phyloP scores from a whole-genome alignment of 129 eudicot genomes.

The Dittrichia graveolens region DNA sequence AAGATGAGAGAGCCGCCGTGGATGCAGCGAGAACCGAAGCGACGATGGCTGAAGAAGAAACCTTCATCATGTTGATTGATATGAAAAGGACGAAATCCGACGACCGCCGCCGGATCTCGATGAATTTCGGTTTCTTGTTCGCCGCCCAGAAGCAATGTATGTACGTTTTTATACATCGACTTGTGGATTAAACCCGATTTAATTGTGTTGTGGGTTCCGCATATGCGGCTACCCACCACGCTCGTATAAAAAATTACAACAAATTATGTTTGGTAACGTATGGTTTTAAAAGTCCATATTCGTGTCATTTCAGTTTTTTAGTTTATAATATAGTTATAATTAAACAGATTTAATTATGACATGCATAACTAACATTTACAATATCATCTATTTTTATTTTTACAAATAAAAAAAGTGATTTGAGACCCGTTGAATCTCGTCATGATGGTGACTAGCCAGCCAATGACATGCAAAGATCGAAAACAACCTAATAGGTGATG shows the following conservation, averaged over 20 bases:
- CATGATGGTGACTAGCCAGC: too few relatives aligned
- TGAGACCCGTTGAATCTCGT: too few relatives aligned
- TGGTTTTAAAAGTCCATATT: not conserved
- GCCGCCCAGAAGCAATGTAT: not conserved
- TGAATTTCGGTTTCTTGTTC: conserved; percentile 15
- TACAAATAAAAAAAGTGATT: too few relatives aligned
- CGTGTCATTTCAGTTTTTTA: too few relatives aligned
- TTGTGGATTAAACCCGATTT: conserved; percentile 17
- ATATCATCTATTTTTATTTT: too few relatives aligned
- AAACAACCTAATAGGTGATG: too few relatives aligned
- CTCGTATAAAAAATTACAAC: not conserved
- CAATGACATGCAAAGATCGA: too few relatives aligned
- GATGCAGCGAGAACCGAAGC: conserved; percentile 56
- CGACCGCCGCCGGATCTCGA: conserved; percentile 60
- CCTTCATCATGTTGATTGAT: conserved; percentile 42
- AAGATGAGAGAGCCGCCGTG: conserved; percentile 43
- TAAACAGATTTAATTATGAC: too few relatives aligned
- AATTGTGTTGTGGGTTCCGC: conserved; percentile 31
- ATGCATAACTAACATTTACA: too few relatives aligned
- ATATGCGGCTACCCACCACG: conserved; percentile 30
- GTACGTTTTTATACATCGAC: not conserved
- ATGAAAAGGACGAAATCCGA: conserved; percentile 50
- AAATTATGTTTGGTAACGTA: conserved; percentile 10
- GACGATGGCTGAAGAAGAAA: conserved; percentile 41
- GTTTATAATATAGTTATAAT: too few relatives aligned